phyloP scores from a whole-genome alignment of 345 rosid species.

The Euclidium syriacum region DNA sequence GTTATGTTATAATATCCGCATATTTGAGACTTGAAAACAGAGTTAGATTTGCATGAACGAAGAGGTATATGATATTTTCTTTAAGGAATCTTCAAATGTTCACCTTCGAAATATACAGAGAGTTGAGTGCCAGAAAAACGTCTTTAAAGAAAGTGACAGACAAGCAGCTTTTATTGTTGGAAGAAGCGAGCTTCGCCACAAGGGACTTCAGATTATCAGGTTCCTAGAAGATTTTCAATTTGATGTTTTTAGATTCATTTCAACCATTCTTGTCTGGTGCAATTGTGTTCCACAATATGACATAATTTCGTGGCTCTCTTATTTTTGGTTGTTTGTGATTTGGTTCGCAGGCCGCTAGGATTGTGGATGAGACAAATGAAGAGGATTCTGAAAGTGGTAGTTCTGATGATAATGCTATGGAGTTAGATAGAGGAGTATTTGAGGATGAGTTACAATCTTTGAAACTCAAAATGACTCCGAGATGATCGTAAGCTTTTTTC shows the following conservation, averaged over 20 bases:
- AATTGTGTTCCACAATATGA: neutral
- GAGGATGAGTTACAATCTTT: constrained; percentile 66
- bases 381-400: constrained; percentile 47
- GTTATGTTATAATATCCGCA: no score
- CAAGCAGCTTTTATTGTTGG: neutral
- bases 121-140: constrained; percentile 1
- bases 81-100: neutral
- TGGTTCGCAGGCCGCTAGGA: constrained; percentile 88
- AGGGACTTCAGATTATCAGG: constrained; percentile 98
- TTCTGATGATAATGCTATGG: constrained; percentile 67
- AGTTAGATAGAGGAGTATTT: constrained; percentile 57
- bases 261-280: neutral
- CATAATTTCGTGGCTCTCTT: neutral
- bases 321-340: neutral
- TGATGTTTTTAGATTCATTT: neutral
- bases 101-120: neutral
- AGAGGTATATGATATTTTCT: constrained; percentile 44
- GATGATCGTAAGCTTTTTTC: constrained; percentile 65
- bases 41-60: constrained; percentile 38
- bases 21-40: no score
- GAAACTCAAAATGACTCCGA: constrained; percentile 70
- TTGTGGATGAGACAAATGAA: constrained; percentile 65
- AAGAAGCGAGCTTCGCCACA: constrained; percentile 66
- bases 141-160: neutral
- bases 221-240: constrained; percentile 11